Base-by-base conservation (phyloP, 164 flowering plant genomes). In the Euptelea pleiosperma region DNA sequence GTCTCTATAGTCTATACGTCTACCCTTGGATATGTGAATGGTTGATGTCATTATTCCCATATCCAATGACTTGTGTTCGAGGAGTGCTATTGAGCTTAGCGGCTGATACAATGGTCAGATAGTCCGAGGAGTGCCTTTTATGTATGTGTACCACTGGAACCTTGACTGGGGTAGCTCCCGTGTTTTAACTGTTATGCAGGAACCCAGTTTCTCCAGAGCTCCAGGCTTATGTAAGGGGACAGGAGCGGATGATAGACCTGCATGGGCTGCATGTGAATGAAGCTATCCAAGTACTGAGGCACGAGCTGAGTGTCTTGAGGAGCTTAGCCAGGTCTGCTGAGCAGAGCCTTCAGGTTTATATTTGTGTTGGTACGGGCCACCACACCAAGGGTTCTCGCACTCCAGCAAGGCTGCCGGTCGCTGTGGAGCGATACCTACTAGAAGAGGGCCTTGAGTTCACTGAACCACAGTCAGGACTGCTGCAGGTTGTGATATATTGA, bases 311-410 rank as follows among this genome's bases (percentile, higher is more conserved):
- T 42, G 75, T 70, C 35, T 45, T 91, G 70, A 82, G 83, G 69
- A 80, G 73, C 63, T 69, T 83, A 10, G 96, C 99, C 5, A 79
- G 89, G 55, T 74, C 84, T 19, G 68, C 88, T 2, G 85, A 74
- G n/a, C 96, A 87, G 66, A 86, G 85, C 1, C 62, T 86, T 55
- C 88, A 79, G 53, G 91, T 86, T 28, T 85, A 81, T 56, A 82
- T 94, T 14, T 85, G 96, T 63, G 95, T 94, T 14, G 97, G 99
- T 29, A 93, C 95, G 6, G 97, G 96, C 21, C 99, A 93, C 71
- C 99, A 91, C 73, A 94, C 99, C 6, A 74, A 84, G 67, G 99
- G 97, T 12, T 68, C 96, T 29, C 86, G 95, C 33, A 81, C 97
- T 21, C 95, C 91, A 0, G 93, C 92, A 5, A 77, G 96, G 60